Conservation (phyloP, 1,284 basidiomycete species). For the Ustilago loliicola region DNA sequence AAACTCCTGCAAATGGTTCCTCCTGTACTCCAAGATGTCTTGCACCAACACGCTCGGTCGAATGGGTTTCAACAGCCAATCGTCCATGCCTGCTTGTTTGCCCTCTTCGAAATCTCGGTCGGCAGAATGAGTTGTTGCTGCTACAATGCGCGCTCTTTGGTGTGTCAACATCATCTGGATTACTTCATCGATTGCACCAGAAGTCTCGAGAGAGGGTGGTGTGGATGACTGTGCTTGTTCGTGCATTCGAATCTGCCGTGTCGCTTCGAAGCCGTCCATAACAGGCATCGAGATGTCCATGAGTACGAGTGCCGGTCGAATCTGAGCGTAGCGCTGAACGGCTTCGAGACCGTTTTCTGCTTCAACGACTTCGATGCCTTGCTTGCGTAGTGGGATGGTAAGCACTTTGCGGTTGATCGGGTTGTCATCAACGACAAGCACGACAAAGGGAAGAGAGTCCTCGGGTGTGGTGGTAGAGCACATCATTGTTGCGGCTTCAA, state of each 20-base stretch:
- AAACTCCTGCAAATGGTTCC: conserved; percentile 43
- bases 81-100: conserved; percentile 55
- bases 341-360: conserved; percentile 59
- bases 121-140: conserved; percentile 55
- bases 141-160: conserved; percentile 50
- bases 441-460: conserved; percentile 36
- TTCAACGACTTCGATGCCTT: conserved; percentile 49
- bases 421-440: conserved; percentile 67
- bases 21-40: conserved; percentile 45
- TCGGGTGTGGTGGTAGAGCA: conserved; percentile 14
- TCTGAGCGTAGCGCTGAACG: conserved; percentile 44
- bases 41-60: conserved; percentile 40
- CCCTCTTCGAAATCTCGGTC: conserved; percentile 52
- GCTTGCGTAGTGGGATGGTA: conserved; percentile 48
- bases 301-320: conserved; percentile 52
- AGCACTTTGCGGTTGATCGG: conserved; percentile 62
- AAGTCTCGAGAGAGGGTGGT: conserved; percentile 15
- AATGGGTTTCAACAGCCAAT: conserved; percentile 58
- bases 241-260: conserved; percentile 51
- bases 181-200: conserved; percentile 19
- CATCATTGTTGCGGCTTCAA: conserved; percentile 25
- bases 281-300: conserved; percentile 67
- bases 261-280: conserved; percentile 62
- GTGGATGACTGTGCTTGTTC: conserved; percentile 24
- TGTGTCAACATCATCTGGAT: conserved; percentile 40